These are phyloP conservation scores for Cardamine chenopodiifolia DNA, from an alignment of 345 rosid species.

Conservation along the genomic window DNA sequence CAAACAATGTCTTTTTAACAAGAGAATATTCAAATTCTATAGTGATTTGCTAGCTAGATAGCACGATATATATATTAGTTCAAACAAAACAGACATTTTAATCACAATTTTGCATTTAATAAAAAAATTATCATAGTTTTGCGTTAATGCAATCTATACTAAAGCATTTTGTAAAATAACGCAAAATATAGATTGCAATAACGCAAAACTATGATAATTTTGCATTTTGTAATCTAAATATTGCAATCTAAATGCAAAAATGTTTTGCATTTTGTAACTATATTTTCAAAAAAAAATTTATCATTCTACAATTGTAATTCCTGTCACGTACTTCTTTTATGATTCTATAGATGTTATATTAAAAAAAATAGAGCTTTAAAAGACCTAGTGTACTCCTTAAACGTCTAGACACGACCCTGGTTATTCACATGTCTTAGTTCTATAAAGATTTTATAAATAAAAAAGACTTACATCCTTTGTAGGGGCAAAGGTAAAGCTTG, in stretches of 20 bases:
- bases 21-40: not conserved
- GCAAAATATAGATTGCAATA: too few relatives aligned
- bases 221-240: too few relatives aligned
- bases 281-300: too few relatives aligned
- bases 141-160: not conserved
- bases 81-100: not conserved
- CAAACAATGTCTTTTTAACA: not conserved
- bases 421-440: conserved; percentile 6
- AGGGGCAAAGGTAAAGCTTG: conserved; percentile 61
- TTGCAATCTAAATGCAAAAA: too few relatives aligned
- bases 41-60: not conserved
- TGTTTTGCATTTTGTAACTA: not conserved
- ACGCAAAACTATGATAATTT: too few relatives aligned
- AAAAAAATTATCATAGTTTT: not conserved
- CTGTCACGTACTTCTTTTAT: not conserved
- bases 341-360: not conserved
- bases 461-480: not conserved
- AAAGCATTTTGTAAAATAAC: too few relatives aligned
- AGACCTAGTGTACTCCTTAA: not conserved
- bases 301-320: not conserved
- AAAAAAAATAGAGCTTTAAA: not conserved
- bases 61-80: not conserved
- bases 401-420: not conserved
- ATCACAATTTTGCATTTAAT: not conserved
- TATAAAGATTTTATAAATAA: not conserved